Conservation (phyloP, 257 asterid species). For the Nemophila menziesii region DNA sequence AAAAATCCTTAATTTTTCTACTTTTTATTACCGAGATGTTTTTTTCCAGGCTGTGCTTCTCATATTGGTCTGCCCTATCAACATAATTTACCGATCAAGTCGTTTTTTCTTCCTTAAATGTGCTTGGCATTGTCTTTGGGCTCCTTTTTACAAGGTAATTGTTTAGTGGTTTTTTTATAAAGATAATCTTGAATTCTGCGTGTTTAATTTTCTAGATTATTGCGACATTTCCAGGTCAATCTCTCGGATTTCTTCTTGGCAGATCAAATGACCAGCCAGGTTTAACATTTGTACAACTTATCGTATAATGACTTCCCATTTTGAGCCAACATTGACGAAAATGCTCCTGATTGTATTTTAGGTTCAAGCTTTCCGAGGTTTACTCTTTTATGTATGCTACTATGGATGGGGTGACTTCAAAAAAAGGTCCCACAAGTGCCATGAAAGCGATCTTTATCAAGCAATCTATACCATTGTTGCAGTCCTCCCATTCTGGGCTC, state of each 20-base stretch:
- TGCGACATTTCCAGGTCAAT: slow-evolving; percentile 30
- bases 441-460: slow-evolving; percentile 9
- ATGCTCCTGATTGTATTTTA: slow-evolving; percentile 12
- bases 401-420: slow-evolving; percentile 49
- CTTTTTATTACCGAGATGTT: too few relatives aligned
- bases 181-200: background rate
- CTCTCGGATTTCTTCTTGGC: slow-evolving; percentile 77
- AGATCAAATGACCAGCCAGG: slow-evolving; percentile 97
- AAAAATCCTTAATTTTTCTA: too few relatives aligned
- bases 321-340: background rate
- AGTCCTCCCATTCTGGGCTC: slow-evolving; percentile 47
- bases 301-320: too few relatives aligned
- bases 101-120: slow-evolving; percentile 49
- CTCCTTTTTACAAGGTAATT: slow-evolving; percentile 78
- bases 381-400: slow-evolving; percentile 49
- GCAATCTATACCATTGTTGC: slow-evolving; percentile 32
- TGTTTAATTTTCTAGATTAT: background rate
- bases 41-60: slow-evolving; percentile 49
- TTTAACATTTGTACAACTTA: slow-evolving; percentile 2
- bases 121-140: slow-evolving; percentile 61
- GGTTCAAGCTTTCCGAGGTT: slow-evolving; percentile 65
- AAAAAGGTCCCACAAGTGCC: slow-evolving; percentile 28
- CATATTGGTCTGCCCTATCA: slow-evolving; percentile 48
- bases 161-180: background rate
- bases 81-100: slow-evolving; percentile 63